phyloP scores from a whole-genome alignment of 2,329 filamentous ascomycete genomes.

The Nothophoma quercina region DNA sequence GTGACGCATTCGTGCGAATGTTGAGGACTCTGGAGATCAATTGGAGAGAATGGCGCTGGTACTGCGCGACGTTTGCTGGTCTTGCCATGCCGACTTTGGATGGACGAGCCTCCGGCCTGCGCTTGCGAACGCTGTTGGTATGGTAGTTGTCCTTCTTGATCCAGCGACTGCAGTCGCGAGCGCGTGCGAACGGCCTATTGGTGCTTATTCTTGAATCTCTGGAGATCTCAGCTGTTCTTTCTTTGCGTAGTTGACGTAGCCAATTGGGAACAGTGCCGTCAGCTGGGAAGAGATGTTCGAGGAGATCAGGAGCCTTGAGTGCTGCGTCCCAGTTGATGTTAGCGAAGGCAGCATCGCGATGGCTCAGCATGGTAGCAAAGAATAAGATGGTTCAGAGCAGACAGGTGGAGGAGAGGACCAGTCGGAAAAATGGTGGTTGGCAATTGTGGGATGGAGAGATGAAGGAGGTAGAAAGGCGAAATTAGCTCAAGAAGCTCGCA shows the following conservation, averaged over 20 bases:
- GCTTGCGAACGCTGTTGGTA: slow-evolving; percentile 21
- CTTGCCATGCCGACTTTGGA: slow-evolving; percentile 28
- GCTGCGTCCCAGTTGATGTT: slow-evolving; percentile 19
- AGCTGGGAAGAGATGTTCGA: slow-evolving; percentile 9
- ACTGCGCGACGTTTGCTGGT: slow-evolving; percentile 58
- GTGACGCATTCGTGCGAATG: slow-evolving; percentile 79
- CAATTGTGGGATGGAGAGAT: no score
- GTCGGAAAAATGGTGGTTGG: neutral
- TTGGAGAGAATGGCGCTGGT: slow-evolving; percentile 83
- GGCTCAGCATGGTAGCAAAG: neutral
- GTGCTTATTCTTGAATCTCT: neutral
- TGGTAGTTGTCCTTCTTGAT: slow-evolving; percentile 28
- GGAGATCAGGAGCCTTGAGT: slow-evolving; percentile 3
- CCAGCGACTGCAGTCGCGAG: slow-evolving; percentile 18
- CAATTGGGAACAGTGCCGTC: slow-evolving; percentile 12
- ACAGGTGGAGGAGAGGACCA: no score
- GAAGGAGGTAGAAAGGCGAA: no score
- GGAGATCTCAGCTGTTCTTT: neutral
- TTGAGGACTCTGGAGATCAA: slow-evolving; percentile 83
- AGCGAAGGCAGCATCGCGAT: neutral
- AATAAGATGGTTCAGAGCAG: no score
- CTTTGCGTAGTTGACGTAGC: slow-evolving; percentile 13
- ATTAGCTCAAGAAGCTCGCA: no score
- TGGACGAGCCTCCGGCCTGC: slow-evolving; percentile 16
- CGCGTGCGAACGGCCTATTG: neutral